Conservation (phyloP, 371 early-diverging fungal genomes). For the Homolaphlyctis polyrhiza region DNA sequence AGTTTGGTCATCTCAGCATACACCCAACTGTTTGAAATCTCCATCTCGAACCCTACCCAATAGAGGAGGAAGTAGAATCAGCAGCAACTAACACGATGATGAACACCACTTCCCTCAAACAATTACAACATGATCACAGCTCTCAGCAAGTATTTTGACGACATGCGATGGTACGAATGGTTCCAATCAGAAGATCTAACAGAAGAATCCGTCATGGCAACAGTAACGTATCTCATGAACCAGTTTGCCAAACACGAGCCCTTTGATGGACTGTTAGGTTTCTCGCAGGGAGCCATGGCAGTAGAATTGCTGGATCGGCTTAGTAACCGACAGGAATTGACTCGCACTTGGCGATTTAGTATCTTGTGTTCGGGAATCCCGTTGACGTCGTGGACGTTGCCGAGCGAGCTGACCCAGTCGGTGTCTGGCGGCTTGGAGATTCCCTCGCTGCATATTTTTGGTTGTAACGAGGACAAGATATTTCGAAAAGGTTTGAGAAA, state of each 20-base stretch:
- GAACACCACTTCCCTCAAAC: too few species aligned
- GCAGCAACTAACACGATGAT: not conserved
- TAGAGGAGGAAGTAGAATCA: not conserved
- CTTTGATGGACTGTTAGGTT: constrained; percentile 14
- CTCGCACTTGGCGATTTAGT: constrained; percentile 10
- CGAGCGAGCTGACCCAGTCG: not conserved
- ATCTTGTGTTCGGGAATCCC: constrained; percentile 2
- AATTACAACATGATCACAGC: not conserved
- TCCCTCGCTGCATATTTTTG: not conserved
- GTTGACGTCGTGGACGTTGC: not conserved
- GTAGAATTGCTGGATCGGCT: constrained; percentile 10
- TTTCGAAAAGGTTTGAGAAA: not conserved
- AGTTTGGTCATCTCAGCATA: not conserved
- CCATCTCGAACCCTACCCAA: not conserved
- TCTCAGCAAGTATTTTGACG: constrained; percentile 5
- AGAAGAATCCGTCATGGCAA: not conserved
- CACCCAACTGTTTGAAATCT: not conserved
- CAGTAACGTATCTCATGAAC: not conserved
- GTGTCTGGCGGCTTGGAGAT: not conserved
- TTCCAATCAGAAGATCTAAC: not conserved
- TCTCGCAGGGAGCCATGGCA: constrained; percentile 15
- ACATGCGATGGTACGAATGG: constrained; percentile 6
- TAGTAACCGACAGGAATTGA: not conserved
- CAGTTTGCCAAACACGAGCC: not conserved
- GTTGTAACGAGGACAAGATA: not conserved